Evolutionary conservation across 2,329 filamentous ascomycete species (phyloP).

Genomic region (Fusarium albidum): DNA sequence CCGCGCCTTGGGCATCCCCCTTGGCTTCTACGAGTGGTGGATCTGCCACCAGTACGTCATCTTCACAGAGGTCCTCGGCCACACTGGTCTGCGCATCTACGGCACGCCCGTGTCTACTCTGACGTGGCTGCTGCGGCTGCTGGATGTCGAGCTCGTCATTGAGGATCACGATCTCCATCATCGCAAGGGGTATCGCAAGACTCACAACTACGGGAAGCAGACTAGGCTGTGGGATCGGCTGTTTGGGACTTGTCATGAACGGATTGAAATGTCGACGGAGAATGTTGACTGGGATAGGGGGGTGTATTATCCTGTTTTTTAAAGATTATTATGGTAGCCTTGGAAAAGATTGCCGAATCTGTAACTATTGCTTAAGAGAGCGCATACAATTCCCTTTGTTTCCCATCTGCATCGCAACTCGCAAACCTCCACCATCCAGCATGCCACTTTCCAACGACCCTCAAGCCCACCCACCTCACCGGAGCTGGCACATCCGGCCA

Average conservation of each 20-base stretch:
- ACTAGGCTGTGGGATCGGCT: constrained; percentile 21
- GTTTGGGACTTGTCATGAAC: constrained; percentile 22
- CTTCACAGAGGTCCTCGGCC: constrained; percentile 25
- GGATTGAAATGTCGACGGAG: constrained; percentile 8
- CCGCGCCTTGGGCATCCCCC: constrained; percentile 8
- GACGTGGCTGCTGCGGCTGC: constrained; percentile 6
- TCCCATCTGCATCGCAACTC: no score
- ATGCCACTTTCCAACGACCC: no score
- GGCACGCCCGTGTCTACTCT: constrained; percentile 22
- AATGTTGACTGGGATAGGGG: constrained; percentile 20
- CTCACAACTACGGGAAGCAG: constrained; percentile 28
- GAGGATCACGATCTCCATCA: constrained; percentile 29
- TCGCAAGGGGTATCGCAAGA: constrained; percentile 26
- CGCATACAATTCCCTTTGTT: no score
- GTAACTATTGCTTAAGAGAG: no score
- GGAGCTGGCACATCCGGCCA: no score
- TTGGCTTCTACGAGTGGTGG: constrained; percentile 29
- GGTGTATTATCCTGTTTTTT: constrained; percentile 17
- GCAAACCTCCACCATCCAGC: no score
- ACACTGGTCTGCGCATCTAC: constrained; percentile 21
- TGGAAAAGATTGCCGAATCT: no score
- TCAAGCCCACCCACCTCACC: no score
- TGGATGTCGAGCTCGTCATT: constrained; percentile 12
- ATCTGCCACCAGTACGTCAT: constrained; percentile 28
- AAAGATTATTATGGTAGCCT: no score